Percentiles rank a stretch among this genome's conserved stretches.
Conservation (phyloP, 208 protist genomes). For the Acanthamoeba castellanii region DNA sequence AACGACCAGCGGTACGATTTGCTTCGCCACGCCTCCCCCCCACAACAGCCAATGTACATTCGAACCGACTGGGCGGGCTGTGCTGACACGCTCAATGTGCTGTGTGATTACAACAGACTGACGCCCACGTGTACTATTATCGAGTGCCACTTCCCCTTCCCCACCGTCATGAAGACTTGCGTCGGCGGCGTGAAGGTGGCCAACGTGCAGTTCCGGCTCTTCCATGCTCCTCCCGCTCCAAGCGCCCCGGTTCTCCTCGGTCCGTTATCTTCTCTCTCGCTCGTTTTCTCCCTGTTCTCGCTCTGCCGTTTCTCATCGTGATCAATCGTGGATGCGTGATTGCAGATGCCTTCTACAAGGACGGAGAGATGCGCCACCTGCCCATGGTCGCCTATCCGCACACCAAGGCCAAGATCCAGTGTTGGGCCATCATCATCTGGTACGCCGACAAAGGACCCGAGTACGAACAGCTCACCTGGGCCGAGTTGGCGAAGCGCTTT, state of each 20-base stretch:
- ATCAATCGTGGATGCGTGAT: background rate
- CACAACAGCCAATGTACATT: background rate
- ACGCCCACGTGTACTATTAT: constrained; percentile 10
- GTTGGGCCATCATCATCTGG: constrained; percentile 72
- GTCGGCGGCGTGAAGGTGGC: constrained; percentile 68
- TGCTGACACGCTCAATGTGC: no score
- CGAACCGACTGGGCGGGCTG: background rate
- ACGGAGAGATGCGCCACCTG: constrained; percentile 4
- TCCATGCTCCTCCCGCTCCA: background rate
- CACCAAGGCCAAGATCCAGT: constrained; percentile 67
- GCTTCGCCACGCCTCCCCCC: background rate
- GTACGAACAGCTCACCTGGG: constrained; percentile 63
- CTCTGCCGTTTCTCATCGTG: background rate
- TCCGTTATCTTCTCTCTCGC: background rate
- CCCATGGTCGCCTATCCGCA: constrained; percentile 69
- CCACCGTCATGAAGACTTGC: constrained; percentile 59
- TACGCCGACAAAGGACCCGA: constrained; percentile 38
- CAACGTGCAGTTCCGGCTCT: constrained; percentile 51
- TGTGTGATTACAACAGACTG: background rate
- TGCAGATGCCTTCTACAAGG: constrained; percentile 30
- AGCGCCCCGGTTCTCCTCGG: background rate
- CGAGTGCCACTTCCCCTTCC: constrained; percentile 65
- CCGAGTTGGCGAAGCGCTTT: constrained; percentile 23
- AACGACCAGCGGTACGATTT: constrained; percentile 19
- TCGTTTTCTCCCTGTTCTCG: background rate